phyloP scores from a whole-genome alignment of 495 filamentous ascomycete species.

The Xylaria castorea region DNA sequence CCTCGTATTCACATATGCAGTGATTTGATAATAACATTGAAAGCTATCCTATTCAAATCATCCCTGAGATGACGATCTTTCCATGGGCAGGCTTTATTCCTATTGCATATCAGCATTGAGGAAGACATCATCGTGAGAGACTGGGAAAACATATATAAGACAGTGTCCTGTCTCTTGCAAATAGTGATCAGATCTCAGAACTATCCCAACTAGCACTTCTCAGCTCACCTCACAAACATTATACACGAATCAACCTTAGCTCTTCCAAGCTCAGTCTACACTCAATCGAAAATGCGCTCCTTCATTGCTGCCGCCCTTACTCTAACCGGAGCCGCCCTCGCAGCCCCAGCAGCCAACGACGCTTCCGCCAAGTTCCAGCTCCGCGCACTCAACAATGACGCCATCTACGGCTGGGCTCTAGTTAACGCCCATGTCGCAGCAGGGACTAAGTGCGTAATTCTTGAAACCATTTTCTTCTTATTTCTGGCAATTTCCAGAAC shows the following conservation, averaged over 20 bases:
- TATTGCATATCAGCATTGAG: not conserved
- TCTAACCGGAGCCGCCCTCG: constrained; percentile 12
- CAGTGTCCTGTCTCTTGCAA: not conserved
- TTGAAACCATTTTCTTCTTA: not conserved
- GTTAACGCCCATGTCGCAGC: constrained; percentile 17
- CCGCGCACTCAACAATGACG: not conserved
- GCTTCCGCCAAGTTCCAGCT: constrained; percentile 17
- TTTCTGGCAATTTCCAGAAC: not conserved
- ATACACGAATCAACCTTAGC: not conserved
- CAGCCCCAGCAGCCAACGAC: not conserved
- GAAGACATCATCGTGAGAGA: not conserved
- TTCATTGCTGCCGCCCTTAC: constrained; percentile 19
- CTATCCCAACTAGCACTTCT: not conserved
- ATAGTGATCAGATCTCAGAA: not conserved
- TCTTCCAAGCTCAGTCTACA: not conserved
- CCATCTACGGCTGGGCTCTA: constrained; percentile 15
- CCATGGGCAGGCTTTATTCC: not conserved
- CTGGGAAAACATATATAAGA: constrained; percentile 6
- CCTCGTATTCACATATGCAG: constrained; percentile 7
- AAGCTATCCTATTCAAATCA: not conserved
- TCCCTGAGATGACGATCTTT: not conserved
- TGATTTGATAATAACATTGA: not conserved
- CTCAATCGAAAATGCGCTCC: constrained; percentile 20
- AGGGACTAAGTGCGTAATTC: not conserved
- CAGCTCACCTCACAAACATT: not conserved